These are phyloP conservation scores for Tylopilus balloui DNA, from an alignment of 768 basidiomycete species.

Conservation along the genomic window DNA sequence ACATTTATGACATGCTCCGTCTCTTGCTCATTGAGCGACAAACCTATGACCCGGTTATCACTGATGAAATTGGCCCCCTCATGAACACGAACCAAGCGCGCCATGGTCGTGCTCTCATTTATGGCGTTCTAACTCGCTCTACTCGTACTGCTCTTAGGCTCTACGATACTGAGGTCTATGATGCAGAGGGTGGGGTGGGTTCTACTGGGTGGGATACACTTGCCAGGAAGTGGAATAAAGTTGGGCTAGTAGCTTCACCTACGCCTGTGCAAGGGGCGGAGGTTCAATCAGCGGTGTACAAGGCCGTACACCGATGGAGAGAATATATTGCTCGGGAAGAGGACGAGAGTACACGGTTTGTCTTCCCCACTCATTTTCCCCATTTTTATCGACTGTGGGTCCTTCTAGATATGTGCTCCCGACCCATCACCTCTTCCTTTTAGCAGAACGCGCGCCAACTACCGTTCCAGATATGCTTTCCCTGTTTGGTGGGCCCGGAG, in stretches of 20 bases:
- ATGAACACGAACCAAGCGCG: slow-evolving; percentile 4
- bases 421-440: slow-evolving; percentile 67
- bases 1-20: slow-evolving; percentile 87
- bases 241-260: slow-evolving; percentile 31
- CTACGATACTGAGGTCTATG: slow-evolving; percentile 68
- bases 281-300: slow-evolving; percentile 57
- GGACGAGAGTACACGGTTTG: slow-evolving; percentile 80
- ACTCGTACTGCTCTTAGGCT: slow-evolving; percentile 70
- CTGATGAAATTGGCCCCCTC: slow-evolving; percentile 12
- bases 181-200: slow-evolving; percentile 59
- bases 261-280: slow-evolving; percentile 32
- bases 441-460: slow-evolving; percentile 67
- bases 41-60: slow-evolving; percentile 28
- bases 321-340: slow-evolving; percentile 74
- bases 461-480: slow-evolving; percentile 60
- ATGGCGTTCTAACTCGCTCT: slow-evolving; percentile 66
- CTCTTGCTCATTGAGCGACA: slow-evolving; percentile 78
- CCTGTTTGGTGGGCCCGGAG: slow-evolving; percentile 40
- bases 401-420: slow-evolving; percentile 61
- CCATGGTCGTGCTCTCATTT: slow-evolving; percentile 43
- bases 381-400: background rate
- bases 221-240: slow-evolving; percentile 81
- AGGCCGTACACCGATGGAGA: slow-evolving; percentile 75
- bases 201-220: slow-evolving; percentile 73
- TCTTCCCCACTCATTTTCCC: slow-evolving; percentile 3